Evolutionary conservation across 768 basidiomycete species (phyloP).

Genomic region (Russula emetica): DNA sequence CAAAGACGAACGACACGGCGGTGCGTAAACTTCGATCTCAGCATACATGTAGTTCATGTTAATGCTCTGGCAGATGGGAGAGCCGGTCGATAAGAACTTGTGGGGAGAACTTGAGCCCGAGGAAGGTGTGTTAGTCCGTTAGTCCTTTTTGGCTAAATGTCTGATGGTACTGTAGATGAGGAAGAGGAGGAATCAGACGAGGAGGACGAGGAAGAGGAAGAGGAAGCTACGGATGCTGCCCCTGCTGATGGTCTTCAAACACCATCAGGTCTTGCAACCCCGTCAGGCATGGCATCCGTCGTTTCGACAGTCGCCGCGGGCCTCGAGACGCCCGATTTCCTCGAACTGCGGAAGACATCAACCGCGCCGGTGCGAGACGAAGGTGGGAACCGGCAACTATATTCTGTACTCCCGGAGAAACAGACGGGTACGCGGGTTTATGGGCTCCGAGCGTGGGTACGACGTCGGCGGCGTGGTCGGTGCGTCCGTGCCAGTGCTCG

Average conservation of each 20-base stretch:
- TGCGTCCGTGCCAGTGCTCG: conserved; percentile 74
- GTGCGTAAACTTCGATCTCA: conserved; percentile 44
- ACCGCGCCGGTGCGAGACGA: conserved; percentile 51
- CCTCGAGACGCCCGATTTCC: conserved; percentile 95
- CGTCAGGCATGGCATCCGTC: conserved; percentile 89
- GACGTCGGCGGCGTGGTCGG: conserved; percentile 70
- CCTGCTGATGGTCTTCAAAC: conserved; percentile 82
- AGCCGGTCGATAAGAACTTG: conserved; percentile 79
- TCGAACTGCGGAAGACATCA: conserved; percentile 85
- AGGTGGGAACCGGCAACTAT: conserved; percentile 71
- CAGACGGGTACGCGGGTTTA: conserved; percentile 85
- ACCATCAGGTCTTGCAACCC: conserved; percentile 94
- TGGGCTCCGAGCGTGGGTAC: conserved; percentile 97
- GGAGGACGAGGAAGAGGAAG: conserved; percentile 60
- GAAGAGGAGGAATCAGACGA: conserved; percentile 67
- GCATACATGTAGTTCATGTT: conserved; percentile 12
- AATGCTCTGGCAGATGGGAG: conserved; percentile 55
- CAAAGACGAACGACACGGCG: conserved; percentile 67
- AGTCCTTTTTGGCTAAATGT: not conserved
- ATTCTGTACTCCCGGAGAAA: conserved; percentile 93
- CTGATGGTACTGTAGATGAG: conserved; percentile 41
- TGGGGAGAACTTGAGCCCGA: conserved; percentile 98
- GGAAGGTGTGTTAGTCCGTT: conserved; percentile 57
- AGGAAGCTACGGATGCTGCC: conserved; percentile 44
- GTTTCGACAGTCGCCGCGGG: conserved; percentile 97